These are phyloP conservation scores for Scheffersomyces spartinae DNA, from an alignment of 805 yeast genomes.

Conservation along the genomic window DNA sequence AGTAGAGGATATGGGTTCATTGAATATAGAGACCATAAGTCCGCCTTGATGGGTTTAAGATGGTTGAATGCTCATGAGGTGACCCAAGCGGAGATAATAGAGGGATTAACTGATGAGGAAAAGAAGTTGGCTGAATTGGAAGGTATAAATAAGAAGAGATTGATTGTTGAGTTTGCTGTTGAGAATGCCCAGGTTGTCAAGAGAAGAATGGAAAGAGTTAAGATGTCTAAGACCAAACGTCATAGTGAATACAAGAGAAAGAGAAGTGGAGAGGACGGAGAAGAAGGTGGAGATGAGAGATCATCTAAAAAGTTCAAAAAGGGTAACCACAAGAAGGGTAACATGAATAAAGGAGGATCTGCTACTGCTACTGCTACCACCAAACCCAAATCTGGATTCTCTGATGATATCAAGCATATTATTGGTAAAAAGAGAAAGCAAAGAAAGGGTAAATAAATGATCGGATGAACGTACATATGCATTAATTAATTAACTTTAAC, in stretches of 20 bases:
- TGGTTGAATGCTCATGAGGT: constrained; percentile 95
- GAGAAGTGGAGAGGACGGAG: constrained; percentile 7
- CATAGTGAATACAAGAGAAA: constrained; percentile 11
- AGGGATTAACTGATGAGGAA: constrained; percentile 64
- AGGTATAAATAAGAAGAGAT: constrained; percentile 50
- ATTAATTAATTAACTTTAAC: background rate
- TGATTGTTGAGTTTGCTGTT: constrained; percentile 90
- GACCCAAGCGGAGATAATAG: constrained; percentile 52
- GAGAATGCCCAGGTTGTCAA: constrained; percentile 91
- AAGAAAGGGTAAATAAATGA: constrained; percentile 34
- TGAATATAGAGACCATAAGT: constrained; percentile 83
- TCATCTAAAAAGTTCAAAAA: constrained; percentile 12
- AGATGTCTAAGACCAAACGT: constrained; percentile 32
- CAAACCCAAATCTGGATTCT: constrained; percentile 21
- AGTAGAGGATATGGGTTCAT: constrained; percentile 95
- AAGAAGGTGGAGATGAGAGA: constrained; percentile 8
- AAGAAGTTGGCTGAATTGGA: constrained; percentile 42
- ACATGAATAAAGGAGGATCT: constrained; percentile 28
- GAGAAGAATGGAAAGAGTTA: constrained; percentile 80
- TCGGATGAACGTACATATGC: constrained; percentile 4
- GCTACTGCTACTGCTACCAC: constrained; percentile 10
- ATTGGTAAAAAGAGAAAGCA: constrained; percentile 62
- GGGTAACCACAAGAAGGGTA: constrained; percentile 28
- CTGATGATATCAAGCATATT: constrained; percentile 47
- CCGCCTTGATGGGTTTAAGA: constrained; percentile 91